These are phyloP conservation scores for Diutina scorzettiae DNA, from an alignment of 1,139 yeast genomes.

Conservation along the genomic window DNA sequence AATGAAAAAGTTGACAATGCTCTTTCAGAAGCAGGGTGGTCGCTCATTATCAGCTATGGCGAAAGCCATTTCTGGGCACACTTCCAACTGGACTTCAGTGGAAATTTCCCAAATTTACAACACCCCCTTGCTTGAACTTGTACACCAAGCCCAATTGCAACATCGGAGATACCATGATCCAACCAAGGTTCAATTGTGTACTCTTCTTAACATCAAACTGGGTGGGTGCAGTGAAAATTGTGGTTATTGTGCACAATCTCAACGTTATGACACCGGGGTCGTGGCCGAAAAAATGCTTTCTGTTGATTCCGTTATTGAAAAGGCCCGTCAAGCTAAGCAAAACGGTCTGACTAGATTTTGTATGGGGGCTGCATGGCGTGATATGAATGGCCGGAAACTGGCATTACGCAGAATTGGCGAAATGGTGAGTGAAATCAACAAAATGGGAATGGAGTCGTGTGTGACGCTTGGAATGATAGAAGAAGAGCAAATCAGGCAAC, in stretches of 20 bases:
- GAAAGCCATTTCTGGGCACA: too few species aligned
- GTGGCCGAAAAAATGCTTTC: slow-evolving; percentile 54
- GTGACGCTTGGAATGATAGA: slow-evolving; percentile 73
- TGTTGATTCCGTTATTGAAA: slow-evolving; percentile 49
- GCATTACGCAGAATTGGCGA: slow-evolving; percentile 50
- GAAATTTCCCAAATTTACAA: slow-evolving; percentile 50
- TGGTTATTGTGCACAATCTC: slow-evolving; percentile 69
- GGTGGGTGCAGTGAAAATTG: slow-evolving; percentile 83
- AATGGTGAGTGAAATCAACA: slow-evolving; percentile 54
- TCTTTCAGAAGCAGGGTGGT: too few species aligned
- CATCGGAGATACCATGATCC: slow-evolving; percentile 63
- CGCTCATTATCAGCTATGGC: too few species aligned
- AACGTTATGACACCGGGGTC: slow-evolving; percentile 55
- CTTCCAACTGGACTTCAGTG: slow-evolving; percentile 39
- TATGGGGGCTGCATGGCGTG: slow-evolving; percentile 87
- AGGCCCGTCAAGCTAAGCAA: slow-evolving; percentile 51
- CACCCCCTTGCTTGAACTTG: slow-evolving; percentile 55
- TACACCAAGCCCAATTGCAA: slow-evolving; percentile 49
- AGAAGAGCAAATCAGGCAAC: slow-evolving; percentile 43
- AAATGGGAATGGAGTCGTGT: slow-evolving; percentile 61
- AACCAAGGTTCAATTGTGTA: slow-evolving; percentile 60
- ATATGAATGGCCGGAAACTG: slow-evolving; percentile 66
- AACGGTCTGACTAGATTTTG: slow-evolving; percentile 74
- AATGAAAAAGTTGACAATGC: too few species aligned
- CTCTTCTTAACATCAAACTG: slow-evolving; percentile 60